Percentiles rank a stretch among this genome's conserved stretches.
Evolutionary conservation across 768 basidiomycete genomes (phyloP).

Genomic region (Russula dissimulans): DNA sequence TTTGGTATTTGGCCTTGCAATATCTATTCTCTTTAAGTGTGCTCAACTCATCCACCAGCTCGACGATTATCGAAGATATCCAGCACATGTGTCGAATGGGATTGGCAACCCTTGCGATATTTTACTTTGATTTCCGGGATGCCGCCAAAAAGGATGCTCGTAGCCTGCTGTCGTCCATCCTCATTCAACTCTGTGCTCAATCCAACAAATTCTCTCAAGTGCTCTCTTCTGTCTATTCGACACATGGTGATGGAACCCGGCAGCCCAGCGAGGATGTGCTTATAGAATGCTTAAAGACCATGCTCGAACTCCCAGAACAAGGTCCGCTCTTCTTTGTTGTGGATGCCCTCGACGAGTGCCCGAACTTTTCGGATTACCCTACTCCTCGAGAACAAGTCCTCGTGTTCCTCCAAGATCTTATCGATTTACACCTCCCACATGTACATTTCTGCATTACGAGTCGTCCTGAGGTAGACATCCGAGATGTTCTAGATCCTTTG

Average conservation of each 20-base stretch:
- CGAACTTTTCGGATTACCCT: not conserved
- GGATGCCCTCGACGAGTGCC: not conserved
- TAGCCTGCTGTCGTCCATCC: not conserved
- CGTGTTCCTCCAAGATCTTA: not conserved
- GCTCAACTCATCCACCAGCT: not conserved
- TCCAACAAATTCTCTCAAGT: not conserved
- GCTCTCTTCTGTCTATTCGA: not conserved
- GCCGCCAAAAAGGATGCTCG: not conserved
- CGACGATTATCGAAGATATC: not conserved
- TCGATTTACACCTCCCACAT: not conserved
- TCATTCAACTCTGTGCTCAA: not conserved
- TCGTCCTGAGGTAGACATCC: not conserved
- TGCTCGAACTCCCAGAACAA: not conserved
- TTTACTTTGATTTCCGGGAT: not conserved
- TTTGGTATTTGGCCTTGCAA: not conserved
- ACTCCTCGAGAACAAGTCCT: not conserved
- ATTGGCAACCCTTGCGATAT: not conserved
- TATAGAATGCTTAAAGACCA: not conserved
- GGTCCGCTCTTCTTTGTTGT: not conserved
- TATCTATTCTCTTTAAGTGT: not conserved
- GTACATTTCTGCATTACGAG: not conserved
- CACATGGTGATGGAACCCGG: not conserved
- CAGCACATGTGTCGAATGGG: not conserved
- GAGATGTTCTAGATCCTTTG: not conserved
- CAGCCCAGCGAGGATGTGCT: not conserved